Evolutionary conservation across 306 rosid genomes (phyloP).

Genomic region (Dryas octopetala): DNA sequence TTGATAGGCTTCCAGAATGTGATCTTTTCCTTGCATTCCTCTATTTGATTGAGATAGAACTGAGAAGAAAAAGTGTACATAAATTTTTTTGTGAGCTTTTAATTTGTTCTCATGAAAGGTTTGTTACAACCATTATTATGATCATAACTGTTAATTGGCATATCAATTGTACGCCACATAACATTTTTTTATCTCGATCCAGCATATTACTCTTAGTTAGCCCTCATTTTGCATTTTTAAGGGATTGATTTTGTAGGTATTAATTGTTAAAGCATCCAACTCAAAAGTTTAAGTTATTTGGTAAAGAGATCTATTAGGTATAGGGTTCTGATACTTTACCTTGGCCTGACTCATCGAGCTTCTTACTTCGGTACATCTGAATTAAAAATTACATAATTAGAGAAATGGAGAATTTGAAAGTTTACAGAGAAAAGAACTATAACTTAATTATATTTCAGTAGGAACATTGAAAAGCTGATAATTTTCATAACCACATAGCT

Average conservation of each 20-base stretch:
- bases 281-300: too few relatives aligned
- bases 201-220: too few relatives aligned
- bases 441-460: background rate
- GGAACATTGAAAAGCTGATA: background rate
- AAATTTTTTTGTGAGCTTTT: background rate
- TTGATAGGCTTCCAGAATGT: slow-evolving; percentile 45
- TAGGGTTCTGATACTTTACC: slow-evolving; percentile 36
- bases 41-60: slow-evolving; percentile 46
- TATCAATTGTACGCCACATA: too few relatives aligned
- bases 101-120: background rate
- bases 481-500: too few relatives aligned
- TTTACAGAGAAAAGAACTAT: background rate
- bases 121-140: too few relatives aligned
- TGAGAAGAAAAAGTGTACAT: slow-evolving; percentile 25
- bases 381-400: background rate
- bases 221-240: too few relatives aligned
- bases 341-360: slow-evolving; percentile 83
- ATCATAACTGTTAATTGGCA: too few relatives aligned
- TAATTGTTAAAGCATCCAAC: too few relatives aligned
- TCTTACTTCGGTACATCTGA: slow-evolving; percentile 79
- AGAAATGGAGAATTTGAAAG: too few relatives aligned
- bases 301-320: too few relatives aligned
- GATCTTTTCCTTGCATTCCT: slow-evolving; percentile 49
- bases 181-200: too few relatives aligned
- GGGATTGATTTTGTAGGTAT: too few relatives aligned